Percentiles rank a stretch among this genome's conserved stretches.
phyloP scores from a whole-genome alignment of 1,139 yeast species.

The Blastobotrys ciferrii region DNA sequence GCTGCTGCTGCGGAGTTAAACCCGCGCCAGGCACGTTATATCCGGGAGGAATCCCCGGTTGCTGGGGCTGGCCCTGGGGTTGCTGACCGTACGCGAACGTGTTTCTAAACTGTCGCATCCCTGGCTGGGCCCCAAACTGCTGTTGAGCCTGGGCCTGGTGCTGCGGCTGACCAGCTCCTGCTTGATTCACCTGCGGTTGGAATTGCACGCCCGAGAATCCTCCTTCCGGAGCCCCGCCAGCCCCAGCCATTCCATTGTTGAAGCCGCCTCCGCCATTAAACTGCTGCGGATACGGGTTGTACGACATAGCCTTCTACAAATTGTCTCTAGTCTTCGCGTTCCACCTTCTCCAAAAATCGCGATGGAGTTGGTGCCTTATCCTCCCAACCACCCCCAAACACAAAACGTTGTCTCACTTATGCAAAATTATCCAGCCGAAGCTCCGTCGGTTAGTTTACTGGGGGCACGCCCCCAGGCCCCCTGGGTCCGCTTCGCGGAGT shows the following conservation, averaged over 20 bases:
- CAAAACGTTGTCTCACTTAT: neutral
- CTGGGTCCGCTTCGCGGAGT: neutral
- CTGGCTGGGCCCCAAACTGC: slow-evolving; percentile 1
- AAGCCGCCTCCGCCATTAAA: slow-evolving; percentile 6
- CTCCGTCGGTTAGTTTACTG: neutral
- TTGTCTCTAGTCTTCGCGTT: neutral
- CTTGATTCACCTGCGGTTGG: slow-evolving; percentile 12
- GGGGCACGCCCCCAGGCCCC: neutral
- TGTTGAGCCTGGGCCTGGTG: slow-evolving; percentile 6
- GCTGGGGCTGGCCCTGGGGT: slow-evolving; percentile 10
- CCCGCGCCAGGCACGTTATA: slow-evolving; percentile 8
- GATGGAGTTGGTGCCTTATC: neutral
- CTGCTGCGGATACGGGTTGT: slow-evolving; percentile 11
- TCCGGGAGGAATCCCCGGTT: slow-evolving; percentile 2
- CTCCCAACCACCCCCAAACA: neutral
- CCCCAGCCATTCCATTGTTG: neutral
- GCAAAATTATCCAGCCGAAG: neutral
- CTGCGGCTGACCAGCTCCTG: slow-evolving; percentile 3
- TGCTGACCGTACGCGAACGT: slow-evolving; percentile 8
- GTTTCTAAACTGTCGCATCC: slow-evolving; percentile 4
- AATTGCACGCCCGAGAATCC: slow-evolving; percentile 16
- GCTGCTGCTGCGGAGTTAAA: slow-evolving; percentile 13
- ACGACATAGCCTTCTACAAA: slow-evolving; percentile 12
- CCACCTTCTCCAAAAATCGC: neutral
- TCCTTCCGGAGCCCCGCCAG: slow-evolving; percentile 8